Conservation (phyloP, 1,284 basidiomycete species). For the Kwoniella shivajii region DNA sequence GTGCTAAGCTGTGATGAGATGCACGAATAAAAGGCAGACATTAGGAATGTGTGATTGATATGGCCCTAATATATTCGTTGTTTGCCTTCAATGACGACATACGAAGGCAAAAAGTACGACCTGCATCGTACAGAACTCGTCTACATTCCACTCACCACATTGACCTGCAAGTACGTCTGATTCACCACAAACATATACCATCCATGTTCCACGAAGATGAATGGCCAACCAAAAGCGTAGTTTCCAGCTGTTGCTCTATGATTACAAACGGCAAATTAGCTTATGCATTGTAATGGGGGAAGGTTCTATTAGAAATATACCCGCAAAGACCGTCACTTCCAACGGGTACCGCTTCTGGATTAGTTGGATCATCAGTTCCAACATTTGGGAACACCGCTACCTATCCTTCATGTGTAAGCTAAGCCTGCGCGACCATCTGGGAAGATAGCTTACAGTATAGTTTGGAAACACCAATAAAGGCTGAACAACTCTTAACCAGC, state of each 20-base stretch:
- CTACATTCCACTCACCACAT: conserved; percentile 32
- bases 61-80: no score
- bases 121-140: no score
- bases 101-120: no score
- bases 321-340: conserved; percentile 41
- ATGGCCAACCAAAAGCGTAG: conserved; percentile 36
- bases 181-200: conserved; percentile 53
- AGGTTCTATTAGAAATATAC: conserved; percentile 13
- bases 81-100: no score
- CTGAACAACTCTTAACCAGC: conserved; percentile 46
- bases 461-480: conserved; percentile 46
- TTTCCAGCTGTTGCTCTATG: conserved; percentile 34
- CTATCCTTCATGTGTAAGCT: conserved; percentile 14
- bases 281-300: neutral
- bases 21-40: neutral
- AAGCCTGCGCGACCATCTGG: neutral
- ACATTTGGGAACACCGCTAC: conserved; percentile 36
- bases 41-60: neutral
- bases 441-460: conserved; percentile 30
- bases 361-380: conserved; percentile 30
- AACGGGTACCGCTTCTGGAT: conserved; percentile 22
- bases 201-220: conserved; percentile 42
- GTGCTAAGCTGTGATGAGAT: neutral
- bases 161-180: conserved; percentile 48
- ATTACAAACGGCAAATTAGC: neutral